A percentile compares a stretch with the other conserved stretches of the same genome.
Evolutionary conservation across 208 protist genomes (phyloP).

Genomic region (Crithidia sp.): DNA sequence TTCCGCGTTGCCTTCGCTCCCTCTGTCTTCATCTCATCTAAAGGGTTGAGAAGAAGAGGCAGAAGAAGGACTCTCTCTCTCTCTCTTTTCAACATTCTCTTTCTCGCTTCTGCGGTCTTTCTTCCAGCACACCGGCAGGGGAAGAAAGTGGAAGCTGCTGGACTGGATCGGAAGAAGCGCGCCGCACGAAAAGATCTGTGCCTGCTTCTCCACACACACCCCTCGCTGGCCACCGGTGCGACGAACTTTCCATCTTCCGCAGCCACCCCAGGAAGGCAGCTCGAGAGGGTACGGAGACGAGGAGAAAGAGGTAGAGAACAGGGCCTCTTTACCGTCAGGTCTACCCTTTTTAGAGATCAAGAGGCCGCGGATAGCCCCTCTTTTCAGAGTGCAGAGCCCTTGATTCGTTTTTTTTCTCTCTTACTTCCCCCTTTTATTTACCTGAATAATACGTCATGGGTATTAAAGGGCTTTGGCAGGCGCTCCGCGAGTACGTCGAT

Average conservation of each 20-base stretch:
- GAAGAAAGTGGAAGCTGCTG: background rate
- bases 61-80: background rate
- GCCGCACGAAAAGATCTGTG: no score
- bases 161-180: no score
- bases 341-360: background rate
- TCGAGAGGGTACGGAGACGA: no score
- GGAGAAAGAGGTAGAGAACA: no score
- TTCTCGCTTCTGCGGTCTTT: background rate
- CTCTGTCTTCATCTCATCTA: background rate
- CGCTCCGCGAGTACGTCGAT: constrained; percentile 72
- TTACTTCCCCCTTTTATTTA: background rate
- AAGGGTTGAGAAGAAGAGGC: background rate
- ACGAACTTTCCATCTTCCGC: no score
- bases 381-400: background rate
- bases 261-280: no score
- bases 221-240: no score
- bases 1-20: background rate
- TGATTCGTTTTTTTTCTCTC: constrained; percentile 7
- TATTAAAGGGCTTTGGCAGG: constrained; percentile 87
- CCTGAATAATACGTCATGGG: constrained; percentile 50
- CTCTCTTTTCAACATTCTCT: background rate
- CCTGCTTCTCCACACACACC: no score
- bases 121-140: background rate
- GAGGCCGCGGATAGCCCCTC: background rate
- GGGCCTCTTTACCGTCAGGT: no score